These are phyloP conservation scores for Fusarium sp. DNA, from an alignment of 2,329 filamentous ascomycete genomes.

Conservation along the genomic window DNA sequence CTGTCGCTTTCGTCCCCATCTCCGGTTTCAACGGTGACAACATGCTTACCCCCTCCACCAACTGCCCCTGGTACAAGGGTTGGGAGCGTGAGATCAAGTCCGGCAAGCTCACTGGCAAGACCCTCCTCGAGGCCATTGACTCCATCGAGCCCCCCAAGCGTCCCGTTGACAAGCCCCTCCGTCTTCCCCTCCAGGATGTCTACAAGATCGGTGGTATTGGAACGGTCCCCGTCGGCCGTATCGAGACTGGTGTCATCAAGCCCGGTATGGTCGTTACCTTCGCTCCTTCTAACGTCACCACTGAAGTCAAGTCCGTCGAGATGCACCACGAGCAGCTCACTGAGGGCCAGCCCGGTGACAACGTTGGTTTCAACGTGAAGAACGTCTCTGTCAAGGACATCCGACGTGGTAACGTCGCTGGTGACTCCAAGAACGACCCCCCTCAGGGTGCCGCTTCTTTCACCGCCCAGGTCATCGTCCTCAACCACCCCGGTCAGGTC, in stretches of 20 bases:
- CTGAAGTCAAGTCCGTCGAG: slow-evolving; percentile 99
- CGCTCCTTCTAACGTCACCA: slow-evolving; percentile 98
- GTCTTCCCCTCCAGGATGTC: slow-evolving; percentile 99
- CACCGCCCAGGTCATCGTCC: slow-evolving; percentile 99
- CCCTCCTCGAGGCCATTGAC: slow-evolving; percentile 98
- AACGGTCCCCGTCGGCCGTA: slow-evolving; percentile 99
- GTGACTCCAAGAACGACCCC: slow-evolving; percentile 99
- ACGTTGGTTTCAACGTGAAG: slow-evolving; percentile 99
- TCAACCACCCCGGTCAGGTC: slow-evolving; percentile 99
- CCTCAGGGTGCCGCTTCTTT: slow-evolving; percentile 89
- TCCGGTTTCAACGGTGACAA: slow-evolving; percentile 99
- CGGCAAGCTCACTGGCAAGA: slow-evolving; percentile 91
- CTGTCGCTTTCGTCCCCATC: slow-evolving; percentile 98
- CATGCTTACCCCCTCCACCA: slow-evolving; percentile 90
- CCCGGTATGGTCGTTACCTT: slow-evolving; percentile 96
- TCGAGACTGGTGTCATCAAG: slow-evolving; percentile 98
- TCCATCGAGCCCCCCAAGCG: slow-evolving; percentile 91
- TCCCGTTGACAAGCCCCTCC: slow-evolving; percentile 98
- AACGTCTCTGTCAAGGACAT: slow-evolving; percentile 99
- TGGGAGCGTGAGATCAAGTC: slow-evolving; percentile 98
- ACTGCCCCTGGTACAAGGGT: slow-evolving; percentile 99
- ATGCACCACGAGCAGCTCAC: slow-evolving; percentile 99
- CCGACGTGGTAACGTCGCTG: slow-evolving; percentile 99
- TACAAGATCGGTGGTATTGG: slow-evolving; percentile 99
- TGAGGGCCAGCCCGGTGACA: slow-evolving; percentile 98